phyloP scores from a whole-genome alignment of 1,284 basidiomycete genomes.

The Ustilago xerochloae region DNA sequence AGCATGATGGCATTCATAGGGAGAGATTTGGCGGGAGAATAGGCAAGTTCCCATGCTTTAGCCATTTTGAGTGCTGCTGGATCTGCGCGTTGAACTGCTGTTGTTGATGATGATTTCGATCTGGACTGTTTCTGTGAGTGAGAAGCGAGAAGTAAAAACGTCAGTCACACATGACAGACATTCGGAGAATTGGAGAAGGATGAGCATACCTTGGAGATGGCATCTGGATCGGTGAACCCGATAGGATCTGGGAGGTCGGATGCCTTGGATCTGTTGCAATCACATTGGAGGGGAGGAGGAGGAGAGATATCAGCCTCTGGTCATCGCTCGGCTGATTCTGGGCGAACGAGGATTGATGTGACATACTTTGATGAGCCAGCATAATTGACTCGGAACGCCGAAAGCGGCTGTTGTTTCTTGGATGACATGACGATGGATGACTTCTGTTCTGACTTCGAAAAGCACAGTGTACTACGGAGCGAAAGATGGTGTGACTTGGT shows the following conservation, averaged over 20 bases:
- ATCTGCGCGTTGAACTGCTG: constrained; percentile 31
- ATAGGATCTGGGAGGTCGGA: constrained; percentile 29
- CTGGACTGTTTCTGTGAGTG: constrained; percentile 29
- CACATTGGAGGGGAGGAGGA: background rate
- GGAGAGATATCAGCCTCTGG: background rate
- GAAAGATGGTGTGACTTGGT: background rate
- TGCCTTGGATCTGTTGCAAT: constrained; percentile 25
- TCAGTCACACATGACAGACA: background rate
- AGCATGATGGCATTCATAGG: constrained; percentile 68
- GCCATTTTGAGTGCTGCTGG: constrained; percentile 58
- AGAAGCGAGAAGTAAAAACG: background rate
- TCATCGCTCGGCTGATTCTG: no score
- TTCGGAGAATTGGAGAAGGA: background rate
- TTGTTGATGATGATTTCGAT: constrained; percentile 20
- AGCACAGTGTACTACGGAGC: no score
- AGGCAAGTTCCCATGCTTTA: constrained; percentile 65
- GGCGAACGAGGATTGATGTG: no score
- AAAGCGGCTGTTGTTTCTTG: constrained; percentile 25
- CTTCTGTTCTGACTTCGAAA: constrained; percentile 11
- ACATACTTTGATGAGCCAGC: constrained; percentile 41
- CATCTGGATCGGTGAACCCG: constrained; percentile 37
- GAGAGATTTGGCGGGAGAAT: constrained; percentile 60
- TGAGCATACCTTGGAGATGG: constrained; percentile 34
- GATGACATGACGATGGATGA: background rate
- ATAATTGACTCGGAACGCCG: constrained; percentile 44